Conservation (phyloP, 2,329 filamentous ascomycete species). For the Trichoderma aggressivum region DNA sequence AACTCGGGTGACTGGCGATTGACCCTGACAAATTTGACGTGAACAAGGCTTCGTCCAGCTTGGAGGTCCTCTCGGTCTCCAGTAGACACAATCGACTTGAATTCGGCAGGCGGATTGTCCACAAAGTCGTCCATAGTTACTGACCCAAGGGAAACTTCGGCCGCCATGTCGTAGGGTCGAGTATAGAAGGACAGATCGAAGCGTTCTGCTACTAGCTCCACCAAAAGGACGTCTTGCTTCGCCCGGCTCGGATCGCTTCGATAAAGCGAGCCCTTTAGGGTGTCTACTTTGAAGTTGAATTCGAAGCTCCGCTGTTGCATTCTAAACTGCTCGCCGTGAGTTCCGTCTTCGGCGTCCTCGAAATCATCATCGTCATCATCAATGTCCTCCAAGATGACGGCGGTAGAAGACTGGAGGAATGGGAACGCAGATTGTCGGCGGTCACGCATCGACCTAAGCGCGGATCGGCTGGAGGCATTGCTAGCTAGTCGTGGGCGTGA, state of each 20-base stretch:
- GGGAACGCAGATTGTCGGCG: conserved; percentile 67
- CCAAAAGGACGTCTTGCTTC: conserved; percentile 75
- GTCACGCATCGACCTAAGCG: conserved; percentile 44
- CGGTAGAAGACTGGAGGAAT: conserved; percentile 67
- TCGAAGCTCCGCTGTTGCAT: conserved; percentile 90
- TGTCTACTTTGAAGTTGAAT: conserved; percentile 94
- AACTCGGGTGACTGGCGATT: conserved; percentile 92
- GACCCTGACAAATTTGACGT: conserved; percentile 84
- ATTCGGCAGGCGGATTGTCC: conserved; percentile 80
- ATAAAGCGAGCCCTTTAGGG: conserved; percentile 88
- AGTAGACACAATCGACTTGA: conserved; percentile 96
- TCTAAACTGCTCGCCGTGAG: conserved; percentile 57
- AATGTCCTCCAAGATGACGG: conserved; percentile 77
- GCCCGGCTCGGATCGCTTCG: conserved; percentile 75
- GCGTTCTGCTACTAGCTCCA: conserved; percentile 84
- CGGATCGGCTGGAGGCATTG: conserved; percentile 40
- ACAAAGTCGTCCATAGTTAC: conserved; percentile 93
- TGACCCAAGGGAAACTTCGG: conserved; percentile 82
- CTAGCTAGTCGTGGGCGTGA: conserved; percentile 46
- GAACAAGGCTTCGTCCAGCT: conserved; percentile 76
- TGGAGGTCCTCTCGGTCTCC: conserved; percentile 67
- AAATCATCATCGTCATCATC: conserved; percentile 63
- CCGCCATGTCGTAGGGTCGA: conserved; percentile 86
- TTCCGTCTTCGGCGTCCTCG: conserved; percentile 62
- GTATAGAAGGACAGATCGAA: conserved; percentile 88